phyloP scores from a whole-genome alignment of 176 grass and related monocot genomes.

The Ampelocalamus luodianensis region DNA sequence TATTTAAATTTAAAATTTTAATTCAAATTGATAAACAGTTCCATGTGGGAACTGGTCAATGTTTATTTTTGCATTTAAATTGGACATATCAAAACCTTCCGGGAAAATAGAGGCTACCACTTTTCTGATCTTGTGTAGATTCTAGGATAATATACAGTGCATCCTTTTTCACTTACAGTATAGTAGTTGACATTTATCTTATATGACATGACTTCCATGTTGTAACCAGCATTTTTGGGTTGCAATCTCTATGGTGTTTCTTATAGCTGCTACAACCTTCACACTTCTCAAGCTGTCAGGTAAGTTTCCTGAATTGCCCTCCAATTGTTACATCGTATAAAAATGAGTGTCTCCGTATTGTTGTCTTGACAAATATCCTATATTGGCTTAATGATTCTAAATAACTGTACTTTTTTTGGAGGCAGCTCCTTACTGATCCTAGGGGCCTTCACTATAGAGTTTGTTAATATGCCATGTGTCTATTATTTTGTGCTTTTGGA shows the following conservation, averaged over 20 bases:
- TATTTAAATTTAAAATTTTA: not conserved
- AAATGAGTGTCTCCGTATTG: not conserved
- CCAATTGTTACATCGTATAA: slow-evolving; percentile 1
- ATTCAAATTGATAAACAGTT: not conserved
- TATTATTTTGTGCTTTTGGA: not conserved
- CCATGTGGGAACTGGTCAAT: not conserved
- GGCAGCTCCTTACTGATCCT: not conserved
- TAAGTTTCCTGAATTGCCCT: slow-evolving; percentile 47
- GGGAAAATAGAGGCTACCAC: not conserved
- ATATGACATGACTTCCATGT: slow-evolving; percentile 35
- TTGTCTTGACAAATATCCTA: not conserved
- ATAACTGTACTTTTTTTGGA: not conserved
- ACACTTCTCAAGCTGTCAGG: slow-evolving; percentile 87
- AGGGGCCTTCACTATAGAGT: not conserved
- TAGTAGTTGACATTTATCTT: slow-evolving; percentile 34
- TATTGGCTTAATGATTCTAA: not conserved
- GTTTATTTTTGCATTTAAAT: not conserved
- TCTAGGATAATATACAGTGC: not conserved
- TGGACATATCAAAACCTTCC: not conserved
- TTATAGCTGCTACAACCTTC: slow-evolving; percentile 85
- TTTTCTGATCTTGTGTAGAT: slow-evolving; percentile 1
- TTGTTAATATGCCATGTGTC: not conserved
- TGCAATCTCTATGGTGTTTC: slow-evolving; percentile 97
- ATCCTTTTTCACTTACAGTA: slow-evolving; percentile 28
- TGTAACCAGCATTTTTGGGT: slow-evolving; percentile 91